Evolutionary conservation across 2,329 filamentous ascomycete species (phyloP), one percentile per base, ranked within the genome.

Genomic region (Apiospora phragmitis): DNA sequence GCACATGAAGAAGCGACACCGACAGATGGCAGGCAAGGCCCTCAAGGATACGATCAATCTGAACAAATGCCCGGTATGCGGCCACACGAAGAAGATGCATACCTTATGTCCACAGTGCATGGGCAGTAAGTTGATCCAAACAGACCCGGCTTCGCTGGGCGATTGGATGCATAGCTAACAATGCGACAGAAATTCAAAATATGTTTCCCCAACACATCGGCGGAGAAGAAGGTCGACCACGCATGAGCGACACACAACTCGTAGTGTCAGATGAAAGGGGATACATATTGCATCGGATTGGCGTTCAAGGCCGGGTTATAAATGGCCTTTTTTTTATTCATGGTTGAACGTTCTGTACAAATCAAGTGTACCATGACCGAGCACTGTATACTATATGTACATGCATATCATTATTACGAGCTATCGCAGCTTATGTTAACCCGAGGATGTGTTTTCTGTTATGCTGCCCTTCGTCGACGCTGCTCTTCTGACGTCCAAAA

Each of bases 1-100:
- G 55, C 94, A 99, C 82, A 94, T 94, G 86, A 97, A 96, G 86
- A 97, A 94, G 87, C 89, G 96, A 76, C 92, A 94, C 79, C 90
- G 97, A 77, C 94, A 97, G 80, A 93, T 98, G 91, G 95, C 95
- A 32, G 96, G 96, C 78, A 99, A 99, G 85, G 95, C 91, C 62
- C 83, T 99, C 76, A 93, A 97, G 84, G 96, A 99, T 80, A 91
- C 97, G 71, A 96, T 92, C 73, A 89, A 90, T 69, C 84, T 99
- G 76, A 97, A 94, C 84, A 93, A 90, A 79, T 99, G 96, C 80
- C 93, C 95, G 0, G 93, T 91, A 18, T 99, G 96, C 77, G 97
- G 96, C 67, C 89, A 92, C 79, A 85, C 90, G 35, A 99, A 99
- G 86, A 91, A 94, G 79, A 92, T 94, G 78, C 96, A 99, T 84